Evolutionary conservation across 129 eudicot species (phyloP).

Genomic region (Deinandra increscens): DNA sequence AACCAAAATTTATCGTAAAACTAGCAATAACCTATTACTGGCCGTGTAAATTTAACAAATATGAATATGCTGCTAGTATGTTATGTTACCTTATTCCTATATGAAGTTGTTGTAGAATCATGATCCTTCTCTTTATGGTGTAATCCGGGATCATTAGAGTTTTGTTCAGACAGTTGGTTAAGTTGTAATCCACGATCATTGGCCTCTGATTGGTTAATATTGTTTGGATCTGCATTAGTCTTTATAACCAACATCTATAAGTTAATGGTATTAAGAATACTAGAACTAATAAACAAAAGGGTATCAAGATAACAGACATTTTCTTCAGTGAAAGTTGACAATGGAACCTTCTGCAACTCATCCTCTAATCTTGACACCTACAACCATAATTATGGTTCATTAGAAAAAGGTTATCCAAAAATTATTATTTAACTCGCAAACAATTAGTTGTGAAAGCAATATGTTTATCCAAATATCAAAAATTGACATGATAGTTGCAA

Average conservation of each 20-base stretch:
- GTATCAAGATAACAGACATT: conserved; percentile 40
- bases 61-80: not conserved
- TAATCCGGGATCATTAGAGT: conserved; percentile 14
- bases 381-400: not conserved
- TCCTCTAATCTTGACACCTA: conserved; percentile 75
- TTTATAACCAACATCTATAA: conserved; percentile 28
- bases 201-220: conserved; percentile 46
- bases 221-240: conserved; percentile 56
- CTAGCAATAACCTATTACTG: not conserved
- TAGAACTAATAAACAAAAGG: not conserved
- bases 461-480: too few relatives aligned
- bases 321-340: conserved; percentile 43
- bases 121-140: conserved; percentile 44
- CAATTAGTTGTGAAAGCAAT: too few relatives aligned
- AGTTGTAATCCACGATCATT: conserved; percentile 44
- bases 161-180: conserved; percentile 39
- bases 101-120: conserved; percentile 36
- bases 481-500: too few relatives aligned
- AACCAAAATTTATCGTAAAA: not conserved
- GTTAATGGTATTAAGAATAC: conserved; percentile 26
- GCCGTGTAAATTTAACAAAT: too few relatives aligned
- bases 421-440: too few relatives aligned
- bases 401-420: not conserved
- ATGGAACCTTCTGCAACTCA: conserved; percentile 51
- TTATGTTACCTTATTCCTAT: conserved; percentile 62